These are phyloP conservation scores for Fraxinus paxiana DNA, from an alignment of 305 asterid genomes.

Conservation along the genomic window DNA sequence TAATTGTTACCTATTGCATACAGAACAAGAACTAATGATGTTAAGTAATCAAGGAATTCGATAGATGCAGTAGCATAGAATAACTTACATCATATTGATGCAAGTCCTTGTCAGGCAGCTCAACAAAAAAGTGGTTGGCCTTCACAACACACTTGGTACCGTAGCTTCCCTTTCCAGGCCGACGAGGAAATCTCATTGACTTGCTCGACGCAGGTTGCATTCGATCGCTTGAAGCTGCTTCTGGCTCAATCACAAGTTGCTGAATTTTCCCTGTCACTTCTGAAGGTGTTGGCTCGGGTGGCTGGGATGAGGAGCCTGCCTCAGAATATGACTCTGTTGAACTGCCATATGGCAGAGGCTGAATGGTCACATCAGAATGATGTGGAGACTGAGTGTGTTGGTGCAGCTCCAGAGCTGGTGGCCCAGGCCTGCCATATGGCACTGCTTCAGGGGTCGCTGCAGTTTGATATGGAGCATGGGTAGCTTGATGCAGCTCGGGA, in stretches of 20 bases:
- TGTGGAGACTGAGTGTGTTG: slow-evolving; percentile 68
- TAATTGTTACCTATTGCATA: slow-evolving; percentile 57
- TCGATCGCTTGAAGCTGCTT: slow-evolving; percentile 43
- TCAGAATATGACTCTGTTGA: slow-evolving; percentile 41
- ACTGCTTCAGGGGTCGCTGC: slow-evolving; percentile 32
- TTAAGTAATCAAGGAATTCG: neutral
- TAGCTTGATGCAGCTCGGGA: slow-evolving; percentile 99
- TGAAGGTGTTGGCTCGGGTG: slow-evolving; percentile 36
- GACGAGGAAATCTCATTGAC: slow-evolving; percentile 68
- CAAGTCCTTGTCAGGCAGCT: slow-evolving; percentile 83
- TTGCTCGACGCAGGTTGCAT: slow-evolving; percentile 77
- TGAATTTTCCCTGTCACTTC: slow-evolving; percentile 40
- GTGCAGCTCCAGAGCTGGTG: slow-evolving; percentile 87
- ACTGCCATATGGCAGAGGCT: slow-evolving; percentile 37
- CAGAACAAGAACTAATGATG: neutral
- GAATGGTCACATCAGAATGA: slow-evolving; percentile 48
- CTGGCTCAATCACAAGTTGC: slow-evolving; percentile 49
- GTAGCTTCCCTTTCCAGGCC: slow-evolving; percentile 75
- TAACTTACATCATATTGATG: slow-evolving; percentile 84
- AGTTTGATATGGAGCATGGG: slow-evolving; percentile 54
- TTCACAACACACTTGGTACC: slow-evolving; percentile 68
- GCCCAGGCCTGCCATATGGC: neutral
- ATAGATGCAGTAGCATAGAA: slow-evolving; percentile 1
- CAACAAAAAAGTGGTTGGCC: slow-evolving; percentile 89
- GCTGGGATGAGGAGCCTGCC: slow-evolving; percentile 57